A percentile compares a stretch with the other conserved stretches of the same genome.
phyloP scores from a whole-genome alignment of 164 flowering plant genomes.

The Chloranthus sessilifolius region DNA sequence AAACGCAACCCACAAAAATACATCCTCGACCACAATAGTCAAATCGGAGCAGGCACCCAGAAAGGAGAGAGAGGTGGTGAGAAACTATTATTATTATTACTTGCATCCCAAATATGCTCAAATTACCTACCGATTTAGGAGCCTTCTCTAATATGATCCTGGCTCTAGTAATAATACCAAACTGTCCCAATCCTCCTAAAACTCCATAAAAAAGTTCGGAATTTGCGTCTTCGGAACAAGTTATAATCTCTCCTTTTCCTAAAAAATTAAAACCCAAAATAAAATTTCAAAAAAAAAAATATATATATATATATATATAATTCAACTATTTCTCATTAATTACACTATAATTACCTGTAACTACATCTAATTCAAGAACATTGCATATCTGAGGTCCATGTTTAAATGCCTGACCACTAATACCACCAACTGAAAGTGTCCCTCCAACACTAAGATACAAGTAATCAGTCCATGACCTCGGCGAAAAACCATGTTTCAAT shows the following conservation, averaged over 20 bases:
- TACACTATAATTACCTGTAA: constrained; percentile 1
- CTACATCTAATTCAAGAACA: constrained; percentile 13
- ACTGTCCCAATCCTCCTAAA: constrained; percentile 19
- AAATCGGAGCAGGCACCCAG: too few relatives aligned
- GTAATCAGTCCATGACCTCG: constrained; percentile 16
- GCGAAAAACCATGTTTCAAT: constrained; percentile 6
- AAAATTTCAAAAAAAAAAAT: not conserved
- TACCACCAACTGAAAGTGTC: constrained; percentile 14
- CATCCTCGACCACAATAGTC: too few relatives aligned
- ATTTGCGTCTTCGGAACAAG: constrained; percentile 11
- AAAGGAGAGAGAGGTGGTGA: too few relatives aligned
- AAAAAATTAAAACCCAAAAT: not conserved
- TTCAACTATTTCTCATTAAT: not conserved
- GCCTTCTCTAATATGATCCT: constrained; percentile 11
- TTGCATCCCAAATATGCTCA: not conserved
- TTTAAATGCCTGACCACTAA: constrained; percentile 13
- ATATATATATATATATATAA: too few relatives aligned
- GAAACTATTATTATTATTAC: too few relatives aligned
- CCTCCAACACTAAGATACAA: constrained; percentile 7
- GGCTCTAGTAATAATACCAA: constrained; percentile 18
- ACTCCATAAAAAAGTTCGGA: constrained; percentile 12
- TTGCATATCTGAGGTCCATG: constrained; percentile 15
- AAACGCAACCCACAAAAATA: too few relatives aligned
- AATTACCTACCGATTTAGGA: constrained; percentile 5
- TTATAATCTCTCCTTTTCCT: constrained; percentile 15